These are phyloP conservation scores for Malassezia dermatis DNA, from an alignment of 1,284 basidiomycete species.

Conservation along the genomic window DNA sequence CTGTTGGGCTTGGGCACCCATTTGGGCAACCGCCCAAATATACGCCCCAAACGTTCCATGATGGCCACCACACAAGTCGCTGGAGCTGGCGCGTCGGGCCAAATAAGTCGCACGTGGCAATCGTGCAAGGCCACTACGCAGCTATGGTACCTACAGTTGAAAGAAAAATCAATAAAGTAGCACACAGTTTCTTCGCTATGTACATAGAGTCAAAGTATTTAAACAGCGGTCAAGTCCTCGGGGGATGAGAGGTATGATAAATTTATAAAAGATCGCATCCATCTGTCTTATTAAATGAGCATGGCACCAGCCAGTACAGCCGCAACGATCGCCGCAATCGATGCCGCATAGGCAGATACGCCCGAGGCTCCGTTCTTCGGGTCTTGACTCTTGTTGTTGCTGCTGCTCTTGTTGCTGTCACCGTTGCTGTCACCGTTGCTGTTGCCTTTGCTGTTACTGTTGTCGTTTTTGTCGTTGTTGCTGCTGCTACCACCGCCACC, in stretches of 20 bases:
- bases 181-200: slow-evolving; percentile 7
- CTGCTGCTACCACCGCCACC: neutral
- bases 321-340: slow-evolving; percentile 14
- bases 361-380: slow-evolving; percentile 4
- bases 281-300: slow-evolving; percentile 19
- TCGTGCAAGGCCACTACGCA: neutral
- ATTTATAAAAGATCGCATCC: neutral
- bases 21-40: neutral
- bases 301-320: slow-evolving; percentile 24
- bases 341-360: slow-evolving; percentile 6
- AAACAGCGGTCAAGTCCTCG: neutral
- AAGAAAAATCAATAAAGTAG: neutral
- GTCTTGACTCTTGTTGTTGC: neutral
- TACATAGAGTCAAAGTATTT: neutral
- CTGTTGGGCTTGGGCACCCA: neutral
- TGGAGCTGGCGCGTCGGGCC: neutral
- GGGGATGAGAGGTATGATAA: neutral
- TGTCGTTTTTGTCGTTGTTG: neutral
- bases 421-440: neutral
- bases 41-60: slow-evolving; percentile 3
- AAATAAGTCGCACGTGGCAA: neutral
- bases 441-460: neutral
- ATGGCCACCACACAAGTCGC: neutral
- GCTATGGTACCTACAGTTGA: neutral
- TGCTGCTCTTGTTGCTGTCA: slow-evolving; percentile 2